These are phyloP conservation scores for Fonticula alba DNA, from an alignment of 78 protist species.

Conservation along the genomic window DNA sequence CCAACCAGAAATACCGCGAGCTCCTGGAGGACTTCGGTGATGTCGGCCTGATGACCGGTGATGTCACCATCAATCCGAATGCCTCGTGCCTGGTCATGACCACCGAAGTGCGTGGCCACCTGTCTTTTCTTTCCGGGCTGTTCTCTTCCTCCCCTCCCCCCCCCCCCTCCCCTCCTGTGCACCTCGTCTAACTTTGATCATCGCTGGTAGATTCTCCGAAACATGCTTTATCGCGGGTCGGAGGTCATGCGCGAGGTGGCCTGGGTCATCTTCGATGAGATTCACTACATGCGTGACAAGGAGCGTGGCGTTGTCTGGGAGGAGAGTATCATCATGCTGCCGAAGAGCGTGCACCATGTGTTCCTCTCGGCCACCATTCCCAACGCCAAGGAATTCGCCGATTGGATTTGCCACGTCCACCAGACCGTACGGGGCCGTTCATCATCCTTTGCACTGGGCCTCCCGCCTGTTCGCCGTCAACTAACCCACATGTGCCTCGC, in stretches of 20 bases:
- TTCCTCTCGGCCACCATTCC: conserved; percentile 75
- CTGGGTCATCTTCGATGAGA: conserved; percentile 76
- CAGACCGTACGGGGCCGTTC: conserved; percentile 2
- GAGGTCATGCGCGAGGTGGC: conserved; percentile 62
- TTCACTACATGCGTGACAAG: conserved; percentile 60
- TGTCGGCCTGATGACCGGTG: conserved; percentile 83
- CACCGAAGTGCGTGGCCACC: conserved; percentile 43
- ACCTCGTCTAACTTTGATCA: neutral
- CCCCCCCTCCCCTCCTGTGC: neutral
- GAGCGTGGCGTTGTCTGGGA: conserved; percentile 87
- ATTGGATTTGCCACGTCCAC: conserved; percentile 56
- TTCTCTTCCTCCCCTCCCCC: neutral
- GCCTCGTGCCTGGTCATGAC: conserved; percentile 75
- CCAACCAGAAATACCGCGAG: conserved; percentile 80
- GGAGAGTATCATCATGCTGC: conserved; percentile 67
- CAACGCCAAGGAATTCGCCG: conserved; percentile 65
- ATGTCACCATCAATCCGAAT: conserved; percentile 52
- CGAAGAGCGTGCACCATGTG: conserved; percentile 41
- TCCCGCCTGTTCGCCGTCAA: too few species aligned
- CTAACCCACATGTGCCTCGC: too few species aligned
- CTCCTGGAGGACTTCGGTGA: conserved; percentile 39
- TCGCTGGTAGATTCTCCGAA: conserved; percentile 59
- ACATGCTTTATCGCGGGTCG: conserved; percentile 90
- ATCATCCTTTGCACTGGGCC: neutral
- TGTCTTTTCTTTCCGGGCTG: neutral